Percentiles rank a stretch among this genome's conserved stretches.
Conservation (phyloP, 805 yeast species). For the Kodamaea sagamina region DNA sequence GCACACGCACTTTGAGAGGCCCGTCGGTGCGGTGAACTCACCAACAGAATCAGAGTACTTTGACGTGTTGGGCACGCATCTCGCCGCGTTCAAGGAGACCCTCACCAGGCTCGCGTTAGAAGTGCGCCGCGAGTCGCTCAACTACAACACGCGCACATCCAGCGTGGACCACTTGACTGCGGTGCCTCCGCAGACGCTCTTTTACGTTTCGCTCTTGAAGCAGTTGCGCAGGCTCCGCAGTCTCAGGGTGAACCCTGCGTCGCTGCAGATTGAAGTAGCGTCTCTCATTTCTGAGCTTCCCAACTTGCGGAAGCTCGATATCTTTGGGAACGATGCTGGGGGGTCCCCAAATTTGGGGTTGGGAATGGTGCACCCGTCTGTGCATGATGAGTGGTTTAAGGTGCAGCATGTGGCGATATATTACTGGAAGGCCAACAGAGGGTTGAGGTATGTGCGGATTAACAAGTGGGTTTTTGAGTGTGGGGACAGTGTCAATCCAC, state of each 20-base stretch:
- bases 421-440: conserved; percentile 30
- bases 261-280: conserved; percentile 22
- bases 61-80: conserved; percentile 3
- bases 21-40: too few relatives aligned
- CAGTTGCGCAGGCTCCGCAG: conserved; percentile 30
- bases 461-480: conserved; percentile 52
- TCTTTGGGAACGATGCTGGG: conserved; percentile 53
- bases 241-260: conserved; percentile 44
- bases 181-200: conserved; percentile 12
- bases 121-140: conserved; percentile 34
- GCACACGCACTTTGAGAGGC: too few relatives aligned
- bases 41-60: conserved; percentile 4
- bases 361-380: conserved; percentile 53
- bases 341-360: conserved; percentile 57
- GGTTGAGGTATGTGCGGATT: conserved; percentile 46
- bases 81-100: conserved; percentile 18
- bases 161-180: conserved; percentile 11
- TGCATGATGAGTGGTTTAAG: conserved; percentile 58
- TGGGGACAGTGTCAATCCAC: conserved; percentile 35
- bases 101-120: conserved; percentile 42
- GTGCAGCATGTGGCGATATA: conserved; percentile 54
- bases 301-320: conserved; percentile 37
- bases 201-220: conserved; percentile 9
- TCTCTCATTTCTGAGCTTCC: conserved; percentile 27
- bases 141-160: neutral